phyloP scores from a whole-genome alignment of 2,329 filamentous ascomycete species.

The Penicillium corylophilum region DNA sequence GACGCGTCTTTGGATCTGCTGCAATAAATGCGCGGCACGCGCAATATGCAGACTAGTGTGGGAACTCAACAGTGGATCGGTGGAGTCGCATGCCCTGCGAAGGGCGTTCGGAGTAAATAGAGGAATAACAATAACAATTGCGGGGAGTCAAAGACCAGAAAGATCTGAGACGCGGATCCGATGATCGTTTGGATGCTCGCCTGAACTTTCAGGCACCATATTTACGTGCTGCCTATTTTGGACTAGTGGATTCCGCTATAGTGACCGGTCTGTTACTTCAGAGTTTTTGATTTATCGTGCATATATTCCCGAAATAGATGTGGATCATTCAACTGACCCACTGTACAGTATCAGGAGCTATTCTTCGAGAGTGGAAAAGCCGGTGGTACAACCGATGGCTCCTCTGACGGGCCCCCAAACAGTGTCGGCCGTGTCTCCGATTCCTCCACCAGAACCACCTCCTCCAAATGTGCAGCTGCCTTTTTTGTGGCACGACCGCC shows the following conservation, averaged over 20 bases:
- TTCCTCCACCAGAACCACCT: slow-evolving; percentile 8
- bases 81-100: neutral
- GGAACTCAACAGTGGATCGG: neutral
- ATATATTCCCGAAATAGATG: neutral
- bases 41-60: neutral
- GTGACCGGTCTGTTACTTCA: neutral
- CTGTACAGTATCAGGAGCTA: neutral
- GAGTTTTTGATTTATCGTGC: neutral
- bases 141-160: slow-evolving; percentile 6
- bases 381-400: slow-evolving; percentile 22
- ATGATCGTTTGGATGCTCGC: slow-evolving; percentile 3
- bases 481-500: slow-evolving; percentile 24
- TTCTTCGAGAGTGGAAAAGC: slow-evolving; percentile 24
- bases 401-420: slow-evolving; percentile 3
- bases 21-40: neutral
- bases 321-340: neutral
- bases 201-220: slow-evolving; percentile 15
- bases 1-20: slow-evolving; percentile 14
- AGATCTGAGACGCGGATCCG: neutral
- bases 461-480: slow-evolving; percentile 6
- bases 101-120: neutral
- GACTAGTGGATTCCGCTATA: slow-evolving; percentile 8
- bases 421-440: neutral
- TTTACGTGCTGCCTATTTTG: slow-evolving; percentile 19
- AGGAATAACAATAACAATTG: slow-evolving; percentile 19